Percentiles rank a stretch among this genome's conserved stretches.
Conservation (phyloP, 1,284 basidiomycete species). For the Tilletia indica region DNA sequence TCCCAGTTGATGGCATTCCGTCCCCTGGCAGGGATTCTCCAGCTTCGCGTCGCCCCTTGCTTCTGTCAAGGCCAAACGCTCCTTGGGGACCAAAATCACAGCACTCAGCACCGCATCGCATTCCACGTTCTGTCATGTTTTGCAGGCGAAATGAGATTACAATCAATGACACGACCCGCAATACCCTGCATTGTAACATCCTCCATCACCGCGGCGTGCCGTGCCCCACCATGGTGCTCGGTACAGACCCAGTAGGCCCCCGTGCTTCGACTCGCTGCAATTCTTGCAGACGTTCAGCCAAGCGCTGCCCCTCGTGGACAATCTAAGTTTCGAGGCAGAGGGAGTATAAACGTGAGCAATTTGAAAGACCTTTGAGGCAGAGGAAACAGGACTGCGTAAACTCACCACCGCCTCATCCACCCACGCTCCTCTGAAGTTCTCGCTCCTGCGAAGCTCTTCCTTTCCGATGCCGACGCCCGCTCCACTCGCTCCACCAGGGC, state of each 20-base stretch:
- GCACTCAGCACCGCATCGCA: too few relatives aligned
- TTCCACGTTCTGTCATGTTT: too few relatives aligned
- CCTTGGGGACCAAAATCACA: too few relatives aligned
- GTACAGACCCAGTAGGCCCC: not conserved
- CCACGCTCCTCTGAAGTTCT: slow-evolving; percentile 87
- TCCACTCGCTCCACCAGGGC: slow-evolving; percentile 64
- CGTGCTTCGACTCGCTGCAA: slow-evolving; percentile 24
- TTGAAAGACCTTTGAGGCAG: too few relatives aligned
- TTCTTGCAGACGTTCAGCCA: slow-evolving; percentile 47
- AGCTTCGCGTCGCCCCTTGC: too few relatives aligned
- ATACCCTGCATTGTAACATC: not conserved
- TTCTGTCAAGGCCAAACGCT: too few relatives aligned
- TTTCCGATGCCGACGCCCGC: slow-evolving; percentile 64
- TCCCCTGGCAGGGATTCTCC: too few relatives aligned
- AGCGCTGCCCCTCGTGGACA: slow-evolving; percentile 46
- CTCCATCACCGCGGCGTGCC: not conserved
- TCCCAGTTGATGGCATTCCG: too few relatives aligned
- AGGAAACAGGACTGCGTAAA: not conserved
- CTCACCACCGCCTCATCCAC: slow-evolving; percentile 57
- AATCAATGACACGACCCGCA: too few relatives aligned
- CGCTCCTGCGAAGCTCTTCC: slow-evolving; percentile 81
- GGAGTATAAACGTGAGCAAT: too few relatives aligned
- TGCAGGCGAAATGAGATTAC: too few relatives aligned
- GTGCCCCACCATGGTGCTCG: not conserved
- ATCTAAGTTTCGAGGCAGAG: slow-evolving; percentile 21